Evolutionary conservation across 129 eudicot species (phyloP).

Genomic region (Chrysanthemum lavandulifolium): DNA sequence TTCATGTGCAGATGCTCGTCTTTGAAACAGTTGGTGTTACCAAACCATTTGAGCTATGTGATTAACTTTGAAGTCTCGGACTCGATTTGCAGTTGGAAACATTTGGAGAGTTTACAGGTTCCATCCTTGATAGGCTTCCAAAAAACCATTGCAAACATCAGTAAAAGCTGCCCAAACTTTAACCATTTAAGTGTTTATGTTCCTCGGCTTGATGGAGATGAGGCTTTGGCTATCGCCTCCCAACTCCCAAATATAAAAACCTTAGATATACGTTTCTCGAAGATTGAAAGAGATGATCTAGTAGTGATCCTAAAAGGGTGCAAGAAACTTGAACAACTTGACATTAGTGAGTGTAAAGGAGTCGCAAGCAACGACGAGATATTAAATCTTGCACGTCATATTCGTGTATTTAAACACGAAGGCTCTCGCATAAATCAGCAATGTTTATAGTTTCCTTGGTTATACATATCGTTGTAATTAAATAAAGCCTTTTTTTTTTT

Average conservation of each 20-base stretch:
- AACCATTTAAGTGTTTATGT: slow-evolving; percentile 1
- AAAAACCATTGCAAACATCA: slow-evolving; percentile 16
- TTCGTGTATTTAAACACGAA: too few relatives aligned
- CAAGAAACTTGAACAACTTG: slow-evolving; percentile 7
- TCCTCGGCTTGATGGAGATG: not conserved
- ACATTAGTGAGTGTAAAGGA: slow-evolving; percentile 1
- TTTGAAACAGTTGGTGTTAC: slow-evolving; percentile 26
- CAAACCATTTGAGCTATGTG: slow-evolving; percentile 22
- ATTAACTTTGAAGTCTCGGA: slow-evolving; percentile 23
- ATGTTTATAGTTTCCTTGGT: too few relatives aligned
- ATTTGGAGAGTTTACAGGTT: slow-evolving; percentile 15
- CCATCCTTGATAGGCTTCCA: slow-evolving; percentile 3
- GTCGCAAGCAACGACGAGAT: slow-evolving; percentile 1
- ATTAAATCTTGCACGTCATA: slow-evolving; percentile 2
- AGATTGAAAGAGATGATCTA: slow-evolving; percentile 1
- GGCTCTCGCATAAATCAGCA: too few relatives aligned
- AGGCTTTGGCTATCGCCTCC: slow-evolving; percentile 21
- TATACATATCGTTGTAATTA: too few relatives aligned
- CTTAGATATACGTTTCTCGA: slow-evolving; percentile 1
- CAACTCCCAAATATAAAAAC: slow-evolving; percentile 19
- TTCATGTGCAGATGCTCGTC: slow-evolving; percentile 10
- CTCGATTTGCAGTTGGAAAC: slow-evolving; percentile 8
- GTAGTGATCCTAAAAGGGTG: slow-evolving; percentile 19
- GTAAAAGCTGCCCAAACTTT: slow-evolving; percentile 19
- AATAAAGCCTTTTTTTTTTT: too few relatives aligned